Conservation (phyloP, 2,329 filamentous ascomycete species). For the Penicillium aurantiogriseum region DNA sequence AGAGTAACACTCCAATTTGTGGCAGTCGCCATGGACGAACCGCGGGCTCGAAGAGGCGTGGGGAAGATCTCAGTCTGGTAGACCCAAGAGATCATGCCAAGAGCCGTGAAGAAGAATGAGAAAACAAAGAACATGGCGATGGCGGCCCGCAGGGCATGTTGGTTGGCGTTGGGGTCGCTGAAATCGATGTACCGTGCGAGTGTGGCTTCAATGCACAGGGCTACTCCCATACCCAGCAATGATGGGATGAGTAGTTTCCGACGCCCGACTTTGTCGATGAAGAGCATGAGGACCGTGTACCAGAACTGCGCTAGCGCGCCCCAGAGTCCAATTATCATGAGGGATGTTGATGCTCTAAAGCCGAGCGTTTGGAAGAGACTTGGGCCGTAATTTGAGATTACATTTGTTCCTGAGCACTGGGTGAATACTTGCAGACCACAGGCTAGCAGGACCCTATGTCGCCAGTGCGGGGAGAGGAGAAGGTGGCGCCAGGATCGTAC, state of each 20-base stretch:
- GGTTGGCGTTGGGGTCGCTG: conserved; percentile 27
- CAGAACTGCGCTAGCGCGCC: conserved; percentile 51
- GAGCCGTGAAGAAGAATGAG: conserved; percentile 45
- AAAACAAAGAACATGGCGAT: conserved; percentile 52
- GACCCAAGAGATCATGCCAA: conserved; percentile 49
- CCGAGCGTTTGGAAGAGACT: conserved; percentile 48
- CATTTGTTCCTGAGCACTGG: conserved; percentile 49
- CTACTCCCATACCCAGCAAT: conserved; percentile 44
- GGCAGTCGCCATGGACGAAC: conserved; percentile 46
- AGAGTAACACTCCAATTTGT: conserved; percentile 50
- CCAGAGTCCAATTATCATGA: conserved; percentile 54
- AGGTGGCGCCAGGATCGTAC: conserved; percentile 42
- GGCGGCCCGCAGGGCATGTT: conserved; percentile 43
- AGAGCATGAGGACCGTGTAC: conserved; percentile 48
- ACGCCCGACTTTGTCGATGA: conserved; percentile 50
- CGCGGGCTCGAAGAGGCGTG: conserved; percentile 43
- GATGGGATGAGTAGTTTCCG: conserved; percentile 50
- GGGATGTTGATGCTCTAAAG: conserved; percentile 45
- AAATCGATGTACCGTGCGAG: conserved; percentile 40
- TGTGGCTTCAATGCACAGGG: conserved; percentile 43
- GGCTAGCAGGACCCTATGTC: conserved; percentile 48
- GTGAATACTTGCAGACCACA: conserved; percentile 52
- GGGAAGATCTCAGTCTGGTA: conserved; percentile 51
- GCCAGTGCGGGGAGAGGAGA: conserved; percentile 46
- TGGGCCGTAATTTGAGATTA: conserved; percentile 47